Conservation (phyloP, 2,329 filamentous ascomycete species). For the Fusarium falciforme region DNA sequence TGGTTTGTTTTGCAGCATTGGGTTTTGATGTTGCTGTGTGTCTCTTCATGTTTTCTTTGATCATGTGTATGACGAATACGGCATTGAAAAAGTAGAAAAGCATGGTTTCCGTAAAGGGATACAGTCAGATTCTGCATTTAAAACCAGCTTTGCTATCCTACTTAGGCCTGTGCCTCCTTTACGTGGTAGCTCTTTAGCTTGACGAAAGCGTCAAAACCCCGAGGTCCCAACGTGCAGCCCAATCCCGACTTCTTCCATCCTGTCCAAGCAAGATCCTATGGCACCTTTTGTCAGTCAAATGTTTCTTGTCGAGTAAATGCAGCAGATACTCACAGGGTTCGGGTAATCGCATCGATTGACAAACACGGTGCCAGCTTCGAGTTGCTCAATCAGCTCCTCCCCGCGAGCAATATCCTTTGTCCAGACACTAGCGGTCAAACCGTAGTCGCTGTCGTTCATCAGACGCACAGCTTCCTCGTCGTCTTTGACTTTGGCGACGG, state of each 20-base stretch:
- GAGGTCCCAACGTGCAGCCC: conserved; percentile 86
- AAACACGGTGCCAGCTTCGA: neutral
- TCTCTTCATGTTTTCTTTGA: too few relatives aligned
- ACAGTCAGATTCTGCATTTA: fast-evolving
- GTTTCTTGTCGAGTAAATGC: neutral
- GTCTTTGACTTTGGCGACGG: conserved; percentile 85
- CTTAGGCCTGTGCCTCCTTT: neutral
- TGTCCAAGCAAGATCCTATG: conserved; percentile 87
- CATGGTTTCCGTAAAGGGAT: too few relatives aligned
- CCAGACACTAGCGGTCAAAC: conserved; percentile 71
- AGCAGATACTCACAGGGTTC: neutral
- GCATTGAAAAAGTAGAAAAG: too few relatives aligned
- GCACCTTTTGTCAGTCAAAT: conserved; percentile 45
- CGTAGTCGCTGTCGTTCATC: conserved; percentile 96
- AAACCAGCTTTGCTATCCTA: neutral
- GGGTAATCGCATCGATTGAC: neutral
- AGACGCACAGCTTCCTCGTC: conserved; percentile 83
- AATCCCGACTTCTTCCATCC: conserved; percentile 97
- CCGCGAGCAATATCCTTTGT: neutral
- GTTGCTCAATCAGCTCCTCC: neutral
- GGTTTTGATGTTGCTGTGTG: too few relatives aligned
- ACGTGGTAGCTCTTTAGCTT: conserved; percentile 57
- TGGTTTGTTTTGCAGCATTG: too few relatives aligned
- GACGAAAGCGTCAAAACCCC: conserved; percentile 93
- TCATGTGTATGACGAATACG: too few relatives aligned